Evolutionary conservation across 306 rosid genomes (phyloP), one percentile per base, ranked within the genome.

Genomic region (Styphnolobium japonicum): DNA sequence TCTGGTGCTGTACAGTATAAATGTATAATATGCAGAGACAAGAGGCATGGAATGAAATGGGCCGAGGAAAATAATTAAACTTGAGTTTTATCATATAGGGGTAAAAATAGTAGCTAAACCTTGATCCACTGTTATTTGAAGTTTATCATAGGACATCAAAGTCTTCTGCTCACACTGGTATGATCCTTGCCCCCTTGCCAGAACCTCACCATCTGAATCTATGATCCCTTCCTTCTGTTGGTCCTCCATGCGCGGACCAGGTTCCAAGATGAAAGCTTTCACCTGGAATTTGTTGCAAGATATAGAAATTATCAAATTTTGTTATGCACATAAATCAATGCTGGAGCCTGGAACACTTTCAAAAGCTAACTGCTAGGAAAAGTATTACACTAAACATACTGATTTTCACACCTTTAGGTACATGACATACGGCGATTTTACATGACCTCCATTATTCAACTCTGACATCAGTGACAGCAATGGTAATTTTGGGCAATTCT

Each of bases 191-290:
- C 97, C 97, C 68, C 89, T 87, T 23, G 97, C 96, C 48, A 92
- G 82, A 73, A 89, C 95, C 85, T 90, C 97, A 12, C 93, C 96
- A 73, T 92, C 96, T 33, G 79, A 84, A 76, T 92, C 96, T 68
- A 90, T 85, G 65, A 92, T 89, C 74, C 97, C 97, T 84, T 83
- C 92, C 84, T 36, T 85, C 27, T 71, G 64, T 10, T 84, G 90
- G 33, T 89, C 88, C 21, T 81, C 49, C 8, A 73, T 22, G 6
- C 34, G 92, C 0, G 71, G 23, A 21, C 96, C 96, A 16, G 93
- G 96, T 67, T 87, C 90, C 89, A 92, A 78, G 58, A 87, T 22
- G 56, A 92, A 85, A 63, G 90, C 88, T 82, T 92, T 90, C 67
- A 85, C 92, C 92, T 92, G 84, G 37, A 73, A 48, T 73, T 78